phyloP scores from a whole-genome alignment of 2,329 filamentous ascomycete genomes.

The Fusarium longipes region DNA sequence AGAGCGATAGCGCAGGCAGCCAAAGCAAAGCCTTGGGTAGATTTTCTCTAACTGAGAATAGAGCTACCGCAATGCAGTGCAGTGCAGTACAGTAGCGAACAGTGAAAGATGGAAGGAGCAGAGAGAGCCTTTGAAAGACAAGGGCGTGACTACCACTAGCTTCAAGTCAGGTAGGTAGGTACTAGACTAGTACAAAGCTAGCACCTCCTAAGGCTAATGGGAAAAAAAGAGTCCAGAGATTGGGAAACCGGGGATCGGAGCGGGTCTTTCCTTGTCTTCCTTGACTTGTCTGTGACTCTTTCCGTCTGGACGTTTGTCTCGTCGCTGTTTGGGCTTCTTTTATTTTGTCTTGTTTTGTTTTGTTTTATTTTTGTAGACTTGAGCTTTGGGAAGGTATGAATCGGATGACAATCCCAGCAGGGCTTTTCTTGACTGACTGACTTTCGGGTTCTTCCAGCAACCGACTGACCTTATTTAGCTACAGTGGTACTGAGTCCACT shows the following conservation, averaged over 20 bases:
- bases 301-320: conserved; percentile 26
- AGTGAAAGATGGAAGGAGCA: background rate
- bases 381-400: background rate
- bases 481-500: conserved; percentile 12
- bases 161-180: conserved; percentile 14
- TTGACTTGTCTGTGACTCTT: conserved; percentile 32
- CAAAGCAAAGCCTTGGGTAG: background rate
- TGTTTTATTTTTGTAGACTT: background rate
- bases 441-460: background rate
- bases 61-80: background rate
- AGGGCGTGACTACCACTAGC: conserved; percentile 36
- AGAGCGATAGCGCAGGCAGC: background rate
- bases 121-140: no score
- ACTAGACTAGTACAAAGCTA: conserved; percentile 19
- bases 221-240: conserved; percentile 5
- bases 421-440: background rate
- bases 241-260: conserved; percentile 30
- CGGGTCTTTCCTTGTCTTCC: conserved; percentile 25
- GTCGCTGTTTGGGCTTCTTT: conserved; percentile 3
- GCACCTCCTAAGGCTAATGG: conserved; percentile 3
- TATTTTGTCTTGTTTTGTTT: background rate
- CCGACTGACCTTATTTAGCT: conserved; percentile 19
- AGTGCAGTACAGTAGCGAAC: background rate
- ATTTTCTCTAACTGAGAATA: background rate
- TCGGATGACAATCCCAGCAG: background rate